phyloP scores from a whole-genome alignment of 805 yeast species.

The Myxozyma neotropica region DNA sequence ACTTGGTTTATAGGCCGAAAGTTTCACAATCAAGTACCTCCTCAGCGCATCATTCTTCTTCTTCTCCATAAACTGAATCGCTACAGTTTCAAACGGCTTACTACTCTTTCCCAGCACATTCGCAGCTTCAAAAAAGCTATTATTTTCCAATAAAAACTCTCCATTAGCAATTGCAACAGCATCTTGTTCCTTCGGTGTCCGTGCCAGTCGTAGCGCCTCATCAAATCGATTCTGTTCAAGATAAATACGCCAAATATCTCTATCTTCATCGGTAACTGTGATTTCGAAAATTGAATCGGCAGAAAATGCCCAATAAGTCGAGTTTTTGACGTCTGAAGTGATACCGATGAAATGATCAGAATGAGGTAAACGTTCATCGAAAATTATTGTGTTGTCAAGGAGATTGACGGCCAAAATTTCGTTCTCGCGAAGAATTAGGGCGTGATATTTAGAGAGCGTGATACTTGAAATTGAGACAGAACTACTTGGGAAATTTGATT shows the following conservation, averaged over 20 bases:
- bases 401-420: constrained; percentile 53
- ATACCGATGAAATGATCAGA: constrained; percentile 51
- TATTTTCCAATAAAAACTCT: constrained; percentile 46
- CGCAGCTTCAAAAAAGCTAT: constrained; percentile 48
- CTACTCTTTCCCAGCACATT: constrained; percentile 61
- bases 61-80: constrained; percentile 56
- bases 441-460: constrained; percentile 57
- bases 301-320: constrained; percentile 80
- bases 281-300: constrained; percentile 67
- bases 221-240: constrained; percentile 59
- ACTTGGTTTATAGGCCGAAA: constrained; percentile 37
- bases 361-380: constrained; percentile 46
- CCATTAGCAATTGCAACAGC: constrained; percentile 60
- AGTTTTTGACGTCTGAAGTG: constrained; percentile 51
- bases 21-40: constrained; percentile 50
- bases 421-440: constrained; percentile 52
- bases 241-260: constrained; percentile 72
- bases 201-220: constrained; percentile 58
- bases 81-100: constrained; percentile 69
- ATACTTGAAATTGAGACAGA: constrained; percentile 42
- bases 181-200: constrained; percentile 50
- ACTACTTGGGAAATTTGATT: constrained; percentile 27
- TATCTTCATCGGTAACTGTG: constrained; percentile 65
- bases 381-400: constrained; percentile 53
- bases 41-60: constrained; percentile 50